Evolutionary conservation across 169 alveolate genomes (phyloP), one percentile per base, ranked within the genome.

Genomic region (Plasmodium malariae): DNA sequence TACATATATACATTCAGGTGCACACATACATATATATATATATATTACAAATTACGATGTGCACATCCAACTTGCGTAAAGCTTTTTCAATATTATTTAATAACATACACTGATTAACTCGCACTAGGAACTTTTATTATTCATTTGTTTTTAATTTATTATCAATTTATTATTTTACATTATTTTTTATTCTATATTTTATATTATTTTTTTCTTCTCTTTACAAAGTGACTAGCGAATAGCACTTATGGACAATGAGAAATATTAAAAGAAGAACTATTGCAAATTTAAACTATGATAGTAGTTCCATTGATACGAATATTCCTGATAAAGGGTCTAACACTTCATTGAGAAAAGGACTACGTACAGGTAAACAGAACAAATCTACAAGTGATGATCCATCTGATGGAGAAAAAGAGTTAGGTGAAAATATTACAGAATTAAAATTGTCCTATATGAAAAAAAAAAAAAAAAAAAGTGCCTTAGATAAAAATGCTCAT

Each of bases 201-300:
- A 28, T 12, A 72, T 72, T 54, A 24, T 26, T 73, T 34, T 1
- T 34, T 36, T 28, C 17, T 17, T 5, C 7, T 43, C 48, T 26
- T n/a, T 43, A 51, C 28, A 72, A 36, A 40, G 3, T 4, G n/a
- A 28, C 30, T 24, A 0, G 69, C 34, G 51, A 45, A 36, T 71
- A 32, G 11, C 36, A n/a, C 48, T 59, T 49, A 24, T 74, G n/a
- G 19, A 19, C 65, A 49, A 74, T 74, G 88, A 30, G 59, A 24
- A 37, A 74, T 49, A 30, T 49, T 21, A 74, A 74, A 49, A 60
- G 88, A 32, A 74, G 59, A 74, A 74, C 88, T n/a, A 26, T 55
- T 7, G 88, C 70, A 57, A 74, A 36, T 28, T 45, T 34, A 9
- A 63, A 67, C 55, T 74, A 45, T 63, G 51, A 28, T 14, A 37